Base-by-base conservation (phyloP, 768 basidiomycete species). In the Trametes coccinea region DNA sequence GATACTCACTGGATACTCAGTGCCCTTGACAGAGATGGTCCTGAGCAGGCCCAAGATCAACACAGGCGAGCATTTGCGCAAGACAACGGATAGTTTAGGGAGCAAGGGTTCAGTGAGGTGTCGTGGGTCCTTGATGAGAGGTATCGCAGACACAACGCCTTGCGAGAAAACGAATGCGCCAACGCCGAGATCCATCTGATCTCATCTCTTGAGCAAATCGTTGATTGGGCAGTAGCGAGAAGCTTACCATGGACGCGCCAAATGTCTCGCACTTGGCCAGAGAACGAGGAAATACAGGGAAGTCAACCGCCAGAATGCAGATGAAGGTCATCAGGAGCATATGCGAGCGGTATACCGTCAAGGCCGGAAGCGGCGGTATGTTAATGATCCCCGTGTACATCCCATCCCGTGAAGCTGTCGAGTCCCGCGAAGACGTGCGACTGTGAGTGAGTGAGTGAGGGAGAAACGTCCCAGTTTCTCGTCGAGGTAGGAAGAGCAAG, bases 141-240 rank as follows among this genome's bases (percentile, higher is more conserved):
- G 89, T 46, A 89, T 86, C 0, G 93, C 89, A n/a, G 94, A 94
- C 5, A 95, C 87, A 45, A 99, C 73, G 22, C 97, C 97, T 71
- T 95, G 91, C 0, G 96, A 95, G 73, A 97, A 98, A 11, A 98
- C 93, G 65, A 99, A 98, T 1, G 95, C 94, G 11, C 97, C 97
- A 2, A 98, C 96, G 10, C 97, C 97, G 11, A 95, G 75, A 70
- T 99, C 97, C 97, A 98, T 99, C 96, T 99, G 63, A 22, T 22
- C 22, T 22, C 34, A 16, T 56, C 41, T 9, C 27, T 11, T 56
- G 6, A 44, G 56, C 51, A 50, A 0, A 2, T 47, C 5, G 33
- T 40, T 48, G 64, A 34, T 52, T 9, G 27, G 3, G 39, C 39
- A 41, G 13, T 3, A 34, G 17, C 55, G 40, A 48, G 31, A 37